Percentiles rank a stretch among this genome's conserved stretches.
These are phyloP conservation scores for Serendipita sp. DNA, from an alignment of 768 basidiomycete genomes.

Conservation along the genomic window DNA sequence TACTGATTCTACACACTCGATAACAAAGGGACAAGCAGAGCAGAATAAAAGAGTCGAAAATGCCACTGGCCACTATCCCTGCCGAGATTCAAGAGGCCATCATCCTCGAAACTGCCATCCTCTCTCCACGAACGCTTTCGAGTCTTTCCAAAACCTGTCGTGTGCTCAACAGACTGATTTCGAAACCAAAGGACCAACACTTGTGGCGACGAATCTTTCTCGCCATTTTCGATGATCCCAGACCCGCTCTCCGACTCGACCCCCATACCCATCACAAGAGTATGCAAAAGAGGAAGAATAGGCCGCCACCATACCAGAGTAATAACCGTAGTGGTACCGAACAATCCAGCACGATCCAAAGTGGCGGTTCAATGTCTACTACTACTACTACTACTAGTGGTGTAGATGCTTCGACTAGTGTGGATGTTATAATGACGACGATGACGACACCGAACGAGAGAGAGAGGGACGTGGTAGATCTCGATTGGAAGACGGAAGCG, in stretches of 20 bases:
- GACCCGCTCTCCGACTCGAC: conserved; percentile 11
- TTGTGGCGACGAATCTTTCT: conserved; percentile 59
- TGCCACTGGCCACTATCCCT: conserved; percentile 22
- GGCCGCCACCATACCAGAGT: no score
- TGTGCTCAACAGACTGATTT: conserved; percentile 31
- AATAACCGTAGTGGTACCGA: no score
- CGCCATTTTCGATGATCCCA: conserved; percentile 49
- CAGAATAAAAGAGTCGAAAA: neutral
- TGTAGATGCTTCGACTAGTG: no score
- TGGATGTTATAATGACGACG: no score
- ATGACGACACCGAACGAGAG: no score
- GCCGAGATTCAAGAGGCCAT: conserved; percentile 44
- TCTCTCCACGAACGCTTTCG: conserved; percentile 42
- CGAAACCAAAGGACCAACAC: conserved; percentile 34
- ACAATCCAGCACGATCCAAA: no score
- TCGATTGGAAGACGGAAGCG: neutral
- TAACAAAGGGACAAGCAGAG: no score
- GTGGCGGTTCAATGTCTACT: no score
- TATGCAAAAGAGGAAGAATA: no score
- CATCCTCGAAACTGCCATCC: conserved; percentile 25
- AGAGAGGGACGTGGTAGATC: neutral
- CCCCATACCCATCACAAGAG: neutral
- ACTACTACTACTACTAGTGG: no score
- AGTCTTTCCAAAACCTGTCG: conserved; percentile 41
- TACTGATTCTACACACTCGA: no score